Base-by-base conservation (phyloP, 805 yeast species). In the Zygosaccharomyces bailii region DNA sequence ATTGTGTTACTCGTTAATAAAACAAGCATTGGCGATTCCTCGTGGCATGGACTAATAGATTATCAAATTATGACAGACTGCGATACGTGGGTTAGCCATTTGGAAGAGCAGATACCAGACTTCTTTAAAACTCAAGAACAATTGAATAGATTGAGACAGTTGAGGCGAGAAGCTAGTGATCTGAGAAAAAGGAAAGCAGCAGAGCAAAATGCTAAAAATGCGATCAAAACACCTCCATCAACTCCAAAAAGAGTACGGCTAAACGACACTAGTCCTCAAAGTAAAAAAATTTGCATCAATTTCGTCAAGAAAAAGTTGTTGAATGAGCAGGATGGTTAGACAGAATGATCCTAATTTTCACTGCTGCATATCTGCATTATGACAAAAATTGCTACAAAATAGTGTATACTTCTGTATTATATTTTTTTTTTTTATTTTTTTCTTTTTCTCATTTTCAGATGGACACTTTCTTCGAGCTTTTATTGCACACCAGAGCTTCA, bases 61-160 rank as follows among this genome's bases (percentile, higher is more conserved):
- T 86, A 81, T 65, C 95, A 89, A 57, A 74, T 91, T 3, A 65
- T 78, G 41, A 68, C 80, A 41, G 96, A 88, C 59, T 86, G 96
- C 60, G 98, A 91, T 65, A 72, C 72, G 18, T 91, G 95, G 80
- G 84, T 89, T 19, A 64, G 68, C 11, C 70, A 73, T 34, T 63
- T 86, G 29, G 73, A 75, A 51, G 44, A 49, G 4, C 74, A 78
- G 33, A 65, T 80, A 5, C 89, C 93, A 2, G 76, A 74, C 47
- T 70, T 83, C 53, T 85, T 84, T 69, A 70, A 73, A 58, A 71
- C 75, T 2, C 86, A 81, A 61, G 54, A 56, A 33, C 65, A 65
- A 35, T 38, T 66, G 3, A 63, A 63, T 24, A 60, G 56, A 44
- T 19, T 60, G 25, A 60, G 56, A 42, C 58, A 53, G 37, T 30